These are phyloP conservation scores for Buddleja alternifolia DNA, from an alignment of 257 asterid species.

Conservation along the genomic window DNA sequence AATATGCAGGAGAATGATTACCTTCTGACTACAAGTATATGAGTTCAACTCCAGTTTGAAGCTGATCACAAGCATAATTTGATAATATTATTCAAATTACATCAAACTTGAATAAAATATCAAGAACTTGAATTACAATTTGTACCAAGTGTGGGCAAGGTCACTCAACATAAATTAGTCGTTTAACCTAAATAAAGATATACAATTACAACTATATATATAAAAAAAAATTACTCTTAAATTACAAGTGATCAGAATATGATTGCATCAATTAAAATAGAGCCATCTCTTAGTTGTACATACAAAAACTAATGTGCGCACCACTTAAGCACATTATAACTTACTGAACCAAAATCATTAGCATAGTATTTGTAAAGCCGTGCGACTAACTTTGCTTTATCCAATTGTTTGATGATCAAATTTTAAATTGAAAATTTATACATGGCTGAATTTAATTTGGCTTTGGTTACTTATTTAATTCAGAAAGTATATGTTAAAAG, in stretches of 20 bases:
- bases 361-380: constrained; percentile 21
- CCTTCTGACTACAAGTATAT: too few relatives aligned
- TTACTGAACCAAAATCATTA: constrained; percentile 17
- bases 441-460: neutral
- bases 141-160: too few relatives aligned
- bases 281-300: neutral
- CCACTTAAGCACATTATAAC: neutral
- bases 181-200: too few relatives aligned
- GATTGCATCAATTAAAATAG: neutral
- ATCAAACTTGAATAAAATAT: too few relatives aligned
- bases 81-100: too few relatives aligned
- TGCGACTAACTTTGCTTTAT: constrained; percentile 10
- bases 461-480: constrained; percentile 19
- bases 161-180: too few relatives aligned
- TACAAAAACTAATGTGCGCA: neutral
- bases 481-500: neutral
- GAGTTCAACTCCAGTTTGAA: too few relatives aligned
- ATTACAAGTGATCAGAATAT: neutral
- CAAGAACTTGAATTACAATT: too few relatives aligned
- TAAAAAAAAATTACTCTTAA: neutral
- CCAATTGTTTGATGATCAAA: constrained; percentile 22
- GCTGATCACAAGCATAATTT: too few relatives aligned
- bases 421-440: constrained; percentile 3
- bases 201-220: too few relatives aligned
- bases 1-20: too few relatives aligned